Percentiles rank a stretch among this genome's conserved stretches.
These are phyloP conservation scores for Epicoccum nigrum DNA, from an alignment of 2,329 filamentous ascomycete genomes.

Conservation along the genomic window DNA sequence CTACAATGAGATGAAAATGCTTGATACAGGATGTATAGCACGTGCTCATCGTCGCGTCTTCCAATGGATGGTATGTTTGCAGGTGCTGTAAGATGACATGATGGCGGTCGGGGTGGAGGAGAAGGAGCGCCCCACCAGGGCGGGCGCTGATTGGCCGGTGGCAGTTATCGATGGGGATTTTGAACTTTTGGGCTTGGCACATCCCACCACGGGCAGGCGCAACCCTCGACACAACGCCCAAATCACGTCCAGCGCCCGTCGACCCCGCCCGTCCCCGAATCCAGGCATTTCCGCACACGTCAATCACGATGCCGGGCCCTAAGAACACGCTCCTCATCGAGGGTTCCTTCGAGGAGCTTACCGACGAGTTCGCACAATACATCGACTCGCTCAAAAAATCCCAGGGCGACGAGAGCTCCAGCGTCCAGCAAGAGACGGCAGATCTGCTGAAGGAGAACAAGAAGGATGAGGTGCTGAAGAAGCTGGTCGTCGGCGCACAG, in stretches of 20 bases:
- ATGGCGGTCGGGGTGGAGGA: neutral
- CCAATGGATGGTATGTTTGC: too few relatives aligned
- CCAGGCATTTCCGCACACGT: slow-evolving; percentile 31
- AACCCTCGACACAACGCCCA: slow-evolving; percentile 18
- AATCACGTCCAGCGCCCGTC: slow-evolving; percentile 20
- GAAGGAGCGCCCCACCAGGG: slow-evolving; percentile 1
- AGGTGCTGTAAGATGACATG: neutral
- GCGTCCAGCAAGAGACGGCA: slow-evolving; percentile 67
- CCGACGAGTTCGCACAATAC: slow-evolving; percentile 93
- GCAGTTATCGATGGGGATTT: slow-evolving; percentile 11
- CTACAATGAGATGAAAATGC: too few relatives aligned
- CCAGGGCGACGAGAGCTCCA: slow-evolving; percentile 59
- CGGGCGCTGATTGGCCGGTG: slow-evolving; percentile 6
- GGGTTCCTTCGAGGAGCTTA: slow-evolving; percentile 90
- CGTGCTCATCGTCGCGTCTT: too few relatives aligned
- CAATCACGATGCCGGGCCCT: slow-evolving; percentile 62
- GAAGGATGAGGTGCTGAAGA: slow-evolving; percentile 84
- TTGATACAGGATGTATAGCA: too few relatives aligned
- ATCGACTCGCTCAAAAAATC: slow-evolving; percentile 79
- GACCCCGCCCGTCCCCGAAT: slow-evolving; percentile 23
- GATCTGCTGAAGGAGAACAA: slow-evolving; percentile 72
- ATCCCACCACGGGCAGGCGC: slow-evolving; percentile 21
- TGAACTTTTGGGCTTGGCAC: slow-evolving; percentile 20
- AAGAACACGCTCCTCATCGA: slow-evolving; percentile 76
- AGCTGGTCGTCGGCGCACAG: slow-evolving; percentile 80